Conservation (phyloP, 257 asterid genomes). For the Scutellaria galericulata region DNA sequence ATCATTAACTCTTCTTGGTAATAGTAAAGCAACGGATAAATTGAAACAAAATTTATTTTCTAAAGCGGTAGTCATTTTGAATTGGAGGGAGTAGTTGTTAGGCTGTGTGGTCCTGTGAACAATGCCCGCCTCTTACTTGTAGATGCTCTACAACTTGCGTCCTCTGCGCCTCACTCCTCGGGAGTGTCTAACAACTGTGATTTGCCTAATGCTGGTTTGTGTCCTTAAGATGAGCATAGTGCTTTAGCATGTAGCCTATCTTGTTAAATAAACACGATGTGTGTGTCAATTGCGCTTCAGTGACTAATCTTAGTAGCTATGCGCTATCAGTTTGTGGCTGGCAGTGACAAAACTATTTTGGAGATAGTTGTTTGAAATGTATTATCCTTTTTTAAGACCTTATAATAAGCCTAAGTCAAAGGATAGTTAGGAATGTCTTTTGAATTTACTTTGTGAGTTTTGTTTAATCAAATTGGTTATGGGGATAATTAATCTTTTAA, state of each 20-base stretch:
- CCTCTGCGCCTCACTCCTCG: too few relatives aligned
- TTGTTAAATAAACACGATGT: neutral
- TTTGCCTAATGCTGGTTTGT: neutral
- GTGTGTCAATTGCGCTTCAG: neutral
- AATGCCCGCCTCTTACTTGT: too few relatives aligned
- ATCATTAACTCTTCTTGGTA: too few relatives aligned
- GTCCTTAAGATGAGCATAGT: slow-evolving; percentile 2
- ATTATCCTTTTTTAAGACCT: neutral
- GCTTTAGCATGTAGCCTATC: slow-evolving; percentile 11
- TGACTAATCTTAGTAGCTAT: neutral
- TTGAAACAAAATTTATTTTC: too few relatives aligned
- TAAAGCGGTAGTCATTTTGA: too few relatives aligned
- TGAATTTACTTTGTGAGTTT: neutral
- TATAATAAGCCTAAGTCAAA: too few relatives aligned
- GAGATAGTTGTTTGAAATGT: neutral
- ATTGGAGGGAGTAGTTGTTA: too few relatives aligned
- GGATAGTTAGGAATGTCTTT: neutral
- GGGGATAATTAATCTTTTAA: neutral
- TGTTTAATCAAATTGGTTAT: neutral
- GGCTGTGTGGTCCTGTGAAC: too few relatives aligned
- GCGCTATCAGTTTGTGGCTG: neutral
- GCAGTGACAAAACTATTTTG: neutral
- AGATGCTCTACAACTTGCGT: too few relatives aligned
- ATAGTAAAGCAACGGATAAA: too few relatives aligned
- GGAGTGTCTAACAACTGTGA: neutral